Evolutionary conservation across 176 grass and related monocot species (phyloP), one percentile per base, ranked within the genome.

Genomic region (Lolium rigidum): DNA sequence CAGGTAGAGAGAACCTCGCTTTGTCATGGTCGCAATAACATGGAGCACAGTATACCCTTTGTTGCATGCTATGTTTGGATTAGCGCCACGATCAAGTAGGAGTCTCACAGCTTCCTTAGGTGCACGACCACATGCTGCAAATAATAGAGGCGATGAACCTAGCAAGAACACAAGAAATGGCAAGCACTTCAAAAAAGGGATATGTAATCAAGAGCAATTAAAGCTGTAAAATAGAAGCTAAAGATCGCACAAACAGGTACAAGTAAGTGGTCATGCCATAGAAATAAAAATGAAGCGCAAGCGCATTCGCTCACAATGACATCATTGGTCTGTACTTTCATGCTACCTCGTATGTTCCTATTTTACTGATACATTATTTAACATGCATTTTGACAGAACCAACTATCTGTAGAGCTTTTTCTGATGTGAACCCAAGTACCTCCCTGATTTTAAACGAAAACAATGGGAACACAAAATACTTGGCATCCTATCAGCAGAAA

Each of bases 1-100:
- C 24, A 52, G 16, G 9, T 21, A 80, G 2, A 84, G 6, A 76
- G 41, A 84, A 84, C 82, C 70, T 76, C 63, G 63, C 25, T 66
- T 31, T 66, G 24, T 7, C 31, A 50, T 8, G 20, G 25, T 35
- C 38, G 82, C 82, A 17, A 66, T 1, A 9, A 51, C 5, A 66
- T 84, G 70, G 17, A 84, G 82, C 24, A 59, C 21, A 38, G 43
- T 63, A 38, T 37, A 35, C 18, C 82, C 71, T 76, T 35, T 35
- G 13, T 26, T 35, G 26, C 13, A 66, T 66, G 26, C 14, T 35
- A 66, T 66, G 63, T 66, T 66, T 7, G 63, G 63, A 66, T 66
- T 35, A 66, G 63, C 63, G 35, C 63, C 63, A 66, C 63, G 63
- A 66, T 66, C 63, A 66, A 66, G 63, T 35, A 66, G 26, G 35